Base-by-base conservation (phyloP, 306 rosid species). In the Erythrophleum fordii region DNA sequence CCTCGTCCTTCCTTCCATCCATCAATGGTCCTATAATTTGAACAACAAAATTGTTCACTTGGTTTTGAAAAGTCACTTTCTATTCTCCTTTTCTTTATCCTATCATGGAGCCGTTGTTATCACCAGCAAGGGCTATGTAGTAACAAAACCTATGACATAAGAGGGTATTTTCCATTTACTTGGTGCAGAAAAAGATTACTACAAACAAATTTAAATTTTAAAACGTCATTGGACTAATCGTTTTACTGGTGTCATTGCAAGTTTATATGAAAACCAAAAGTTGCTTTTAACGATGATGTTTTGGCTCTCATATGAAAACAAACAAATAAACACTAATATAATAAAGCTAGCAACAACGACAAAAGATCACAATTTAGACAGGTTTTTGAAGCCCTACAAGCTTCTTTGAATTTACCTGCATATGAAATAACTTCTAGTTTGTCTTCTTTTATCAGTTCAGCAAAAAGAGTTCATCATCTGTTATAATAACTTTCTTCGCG, bases 341-440 rank as follows among this genome's bases (percentile, higher is more conserved):
- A 76, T 59, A 69, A 46, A 49, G 80, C 56, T 59, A 73, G 85
- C 72, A 80, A 77, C 46, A 65, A 78, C 17, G 84, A 80, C 88
- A 80, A 80, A 59, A 76, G 13, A 41, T 55, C 86, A 79, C 64
- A 61, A 66, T 69, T 14, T 35, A 41, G 37, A 48, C 67, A 55
- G 35, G 58, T 60, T 75, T 0, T n/a, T 35, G 80, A 76, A 76
- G 2, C 39, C 51, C 81, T 70, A 25, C 41, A 64, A 80, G 73
- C 69, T 85, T 75, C 75, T 84, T 82, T 82, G 76, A 81, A 75
- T 60, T 77, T 69, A 82, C 55, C 66, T 78, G 37, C 67, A 16
- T 73, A 55, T 67, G 26, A 75, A 82, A 73, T 59, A 80, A 77
- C 83, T 86, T 87, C 89, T 79, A 75, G 70, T 83, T 84, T 90